These are phyloP conservation scores for Wallemia ichthyophaga DNA, from an alignment of 1,284 basidiomycete species.

Conservation along the genomic window DNA sequence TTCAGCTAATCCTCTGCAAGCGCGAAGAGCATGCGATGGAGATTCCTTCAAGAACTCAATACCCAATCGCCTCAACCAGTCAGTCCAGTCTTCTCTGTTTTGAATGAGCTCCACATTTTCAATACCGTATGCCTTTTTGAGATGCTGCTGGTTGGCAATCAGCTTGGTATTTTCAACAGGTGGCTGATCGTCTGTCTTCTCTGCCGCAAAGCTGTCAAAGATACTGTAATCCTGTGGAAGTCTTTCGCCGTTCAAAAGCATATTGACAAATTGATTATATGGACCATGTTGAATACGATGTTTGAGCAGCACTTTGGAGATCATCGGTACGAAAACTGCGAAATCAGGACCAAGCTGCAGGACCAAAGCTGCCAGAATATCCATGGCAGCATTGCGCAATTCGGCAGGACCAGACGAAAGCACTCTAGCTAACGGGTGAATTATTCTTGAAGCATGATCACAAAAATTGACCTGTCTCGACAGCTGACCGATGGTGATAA, in stretches of 20 bases:
- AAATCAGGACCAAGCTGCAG: slow-evolving; percentile 87
- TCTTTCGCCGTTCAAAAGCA: slow-evolving; percentile 70
- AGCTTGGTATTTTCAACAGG: slow-evolving; percentile 62
- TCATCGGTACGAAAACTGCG: slow-evolving; percentile 85
- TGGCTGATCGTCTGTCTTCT: slow-evolving; percentile 8
- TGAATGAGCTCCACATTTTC: slow-evolving; percentile 29
- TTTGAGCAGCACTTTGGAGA: slow-evolving; percentile 66
- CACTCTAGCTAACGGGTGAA: slow-evolving; percentile 78
- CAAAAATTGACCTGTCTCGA: slow-evolving; percentile 88
- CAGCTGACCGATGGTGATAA: slow-evolving; percentile 69
- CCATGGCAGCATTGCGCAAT: slow-evolving; percentile 60
- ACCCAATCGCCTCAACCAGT: slow-evolving; percentile 79
- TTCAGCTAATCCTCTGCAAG: slow-evolving; percentile 79
- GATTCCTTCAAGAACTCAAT: slow-evolving; percentile 97
- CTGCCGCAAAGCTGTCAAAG: slow-evolving; percentile 15
- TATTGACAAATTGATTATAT: slow-evolving; percentile 66
- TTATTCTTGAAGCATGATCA: slow-evolving; percentile 91
- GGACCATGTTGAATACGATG: slow-evolving; percentile 53
- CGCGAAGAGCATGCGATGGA: slow-evolving; percentile 81
- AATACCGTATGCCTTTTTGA: slow-evolving; percentile 90
- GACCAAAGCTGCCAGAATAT: slow-evolving; percentile 70
- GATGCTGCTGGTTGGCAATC: slow-evolving; percentile 84
- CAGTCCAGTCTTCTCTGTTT: slow-evolving; percentile 69
- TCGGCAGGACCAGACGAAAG: slow-evolving; percentile 48
- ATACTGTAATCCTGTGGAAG: slow-evolving; percentile 31